Evolutionary conservation across 257 asterid genomes (phyloP).

Genomic region (Cordia subcordata): DNA sequence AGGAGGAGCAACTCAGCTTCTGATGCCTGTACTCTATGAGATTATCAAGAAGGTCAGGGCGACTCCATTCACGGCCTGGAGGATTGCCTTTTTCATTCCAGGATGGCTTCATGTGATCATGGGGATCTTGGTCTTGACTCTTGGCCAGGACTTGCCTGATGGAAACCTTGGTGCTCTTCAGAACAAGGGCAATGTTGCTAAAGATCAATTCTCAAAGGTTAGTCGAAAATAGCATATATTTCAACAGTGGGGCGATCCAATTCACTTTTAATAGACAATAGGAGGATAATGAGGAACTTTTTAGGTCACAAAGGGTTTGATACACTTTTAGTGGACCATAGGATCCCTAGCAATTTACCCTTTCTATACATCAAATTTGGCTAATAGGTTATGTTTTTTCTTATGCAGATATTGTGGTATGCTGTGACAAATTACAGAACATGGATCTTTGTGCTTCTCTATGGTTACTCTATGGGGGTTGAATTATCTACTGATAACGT

Average conservation of each 20-base stretch:
- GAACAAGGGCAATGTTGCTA: conserved; percentile 44
- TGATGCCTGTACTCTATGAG: conserved; percentile 55
- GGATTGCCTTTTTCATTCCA: conserved; percentile 59
- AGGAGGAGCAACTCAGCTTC: conserved; percentile 63
- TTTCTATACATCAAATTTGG: not conserved
- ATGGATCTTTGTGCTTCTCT: conserved; percentile 57
- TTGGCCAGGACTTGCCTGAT: conserved; percentile 70
- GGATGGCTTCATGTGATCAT: conserved; percentile 56
- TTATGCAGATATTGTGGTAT: conserved; percentile 40
- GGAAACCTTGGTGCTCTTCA: conserved; percentile 46
- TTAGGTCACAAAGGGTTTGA: no score
- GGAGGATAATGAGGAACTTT: no score
- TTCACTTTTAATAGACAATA: no score
- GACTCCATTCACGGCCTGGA: conserved; percentile 58
- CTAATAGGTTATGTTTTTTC: not conserved
- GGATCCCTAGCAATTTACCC: no score
- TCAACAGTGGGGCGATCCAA: no score
- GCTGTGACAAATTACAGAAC: conserved; percentile 65
- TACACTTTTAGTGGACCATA: no score
- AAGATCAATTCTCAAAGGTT: conserved; percentile 48
- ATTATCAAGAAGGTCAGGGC: conserved; percentile 33
- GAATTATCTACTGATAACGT: conserved; percentile 57
- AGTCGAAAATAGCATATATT: no score
- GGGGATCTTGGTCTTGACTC: conserved; percentile 54
- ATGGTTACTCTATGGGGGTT: conserved; percentile 74